Evolutionary conservation across 129 eudicot species (phyloP).

Genomic region (Glebionis coronaria): DNA sequence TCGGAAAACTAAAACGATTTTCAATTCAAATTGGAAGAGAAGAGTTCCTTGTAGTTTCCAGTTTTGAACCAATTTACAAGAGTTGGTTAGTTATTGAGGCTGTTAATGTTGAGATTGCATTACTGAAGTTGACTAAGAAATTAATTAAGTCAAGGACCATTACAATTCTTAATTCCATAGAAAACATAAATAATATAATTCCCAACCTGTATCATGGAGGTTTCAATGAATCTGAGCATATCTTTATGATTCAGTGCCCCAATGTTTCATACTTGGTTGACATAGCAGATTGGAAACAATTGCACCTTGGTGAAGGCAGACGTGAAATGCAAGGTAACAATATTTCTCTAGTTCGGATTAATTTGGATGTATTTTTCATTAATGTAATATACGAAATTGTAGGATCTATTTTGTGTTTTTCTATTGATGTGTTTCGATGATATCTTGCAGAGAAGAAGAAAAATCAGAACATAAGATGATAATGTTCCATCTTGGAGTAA

Average conservation of each 20-base stretch:
- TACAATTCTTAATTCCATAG: neutral
- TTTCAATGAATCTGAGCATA: neutral
- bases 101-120: neutral
- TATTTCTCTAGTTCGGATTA: too few species aligned
- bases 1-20: neutral
- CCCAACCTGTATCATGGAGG: neutral
- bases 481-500: too few species aligned
- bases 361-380: too few species aligned
- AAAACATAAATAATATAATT: neutral
- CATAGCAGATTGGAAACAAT: neutral
- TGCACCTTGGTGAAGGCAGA: neutral
- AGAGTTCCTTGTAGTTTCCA: too few species aligned
- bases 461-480: too few species aligned
- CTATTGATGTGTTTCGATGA: too few species aligned
- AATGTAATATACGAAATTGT: too few species aligned
- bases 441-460: too few species aligned
- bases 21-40: neutral
- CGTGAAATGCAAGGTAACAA: too few species aligned
- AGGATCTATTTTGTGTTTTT: too few species aligned
- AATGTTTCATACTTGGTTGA: neutral
- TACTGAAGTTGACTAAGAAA: neutral
- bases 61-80: too few species aligned
- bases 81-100: neutral
- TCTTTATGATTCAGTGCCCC: neutral
- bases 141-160: neutral